Conservation (phyloP, 2,329 filamentous ascomycete genomes). For the Fusarium duplospermum region DNA sequence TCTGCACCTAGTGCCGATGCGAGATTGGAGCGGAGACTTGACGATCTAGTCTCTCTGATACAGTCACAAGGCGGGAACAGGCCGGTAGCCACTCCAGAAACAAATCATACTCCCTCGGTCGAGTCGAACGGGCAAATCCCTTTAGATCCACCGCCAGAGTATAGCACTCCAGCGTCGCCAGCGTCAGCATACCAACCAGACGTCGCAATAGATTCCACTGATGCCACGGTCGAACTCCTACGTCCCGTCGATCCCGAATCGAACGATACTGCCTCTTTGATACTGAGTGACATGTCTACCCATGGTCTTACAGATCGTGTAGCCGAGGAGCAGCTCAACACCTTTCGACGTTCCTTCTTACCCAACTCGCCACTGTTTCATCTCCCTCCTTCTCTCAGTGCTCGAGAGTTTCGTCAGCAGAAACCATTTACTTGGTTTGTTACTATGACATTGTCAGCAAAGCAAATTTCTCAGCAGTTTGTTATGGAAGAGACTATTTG, state of each 20-base stretch:
- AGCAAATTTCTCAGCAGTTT: constrained; percentile 36
- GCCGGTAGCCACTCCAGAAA: neutral
- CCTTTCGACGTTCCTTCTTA: constrained; percentile 25
- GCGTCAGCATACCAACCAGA: constrained; percentile 9
- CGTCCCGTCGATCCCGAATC: neutral
- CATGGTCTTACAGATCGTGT: constrained; percentile 4
- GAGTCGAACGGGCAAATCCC: neutral
- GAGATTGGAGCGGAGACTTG: constrained; percentile 40
- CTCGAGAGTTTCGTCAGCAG: constrained; percentile 44
- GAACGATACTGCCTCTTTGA: neutral
- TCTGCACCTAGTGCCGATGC: neutral
- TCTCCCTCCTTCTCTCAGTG: constrained; percentile 28
- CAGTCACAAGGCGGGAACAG: constrained; percentile 5
- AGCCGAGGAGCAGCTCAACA: constrained; percentile 17
- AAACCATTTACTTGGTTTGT: constrained; percentile 54
- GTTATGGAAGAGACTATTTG: constrained; percentile 40
- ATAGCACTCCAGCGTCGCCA: neutral
- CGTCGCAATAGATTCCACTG: constrained; percentile 12
- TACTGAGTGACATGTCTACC: constrained; percentile 13
- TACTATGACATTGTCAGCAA: constrained; percentile 49
- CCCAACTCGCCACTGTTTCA: constrained; percentile 44
- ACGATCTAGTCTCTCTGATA: constrained; percentile 46
- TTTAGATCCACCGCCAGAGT: neutral
- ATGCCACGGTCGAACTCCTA: constrained; percentile 11
- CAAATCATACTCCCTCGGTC: neutral